phyloP scores from a whole-genome alignment of 352 stramenopile genomes.

The Phytophthora niederhauseri region DNA sequence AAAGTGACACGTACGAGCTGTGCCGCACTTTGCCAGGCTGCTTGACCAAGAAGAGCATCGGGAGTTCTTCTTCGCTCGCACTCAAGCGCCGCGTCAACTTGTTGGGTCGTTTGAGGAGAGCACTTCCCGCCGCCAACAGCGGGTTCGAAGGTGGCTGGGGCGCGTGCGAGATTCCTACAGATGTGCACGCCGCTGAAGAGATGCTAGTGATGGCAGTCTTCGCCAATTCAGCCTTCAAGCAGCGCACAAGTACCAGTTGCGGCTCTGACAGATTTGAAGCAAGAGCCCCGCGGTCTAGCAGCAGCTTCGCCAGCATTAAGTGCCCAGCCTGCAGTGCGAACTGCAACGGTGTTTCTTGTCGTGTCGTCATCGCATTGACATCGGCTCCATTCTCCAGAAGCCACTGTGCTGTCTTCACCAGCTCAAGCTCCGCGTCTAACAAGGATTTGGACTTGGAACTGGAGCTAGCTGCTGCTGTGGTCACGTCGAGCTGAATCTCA shows the following conservation, averaged over 20 bases:
- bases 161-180: conserved; percentile 13
- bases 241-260: conserved; percentile 53
- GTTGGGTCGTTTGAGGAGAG: conserved; percentile 31
- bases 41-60: conserved; percentile 74
- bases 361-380: conserved; percentile 55
- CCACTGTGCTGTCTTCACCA: conserved; percentile 73
- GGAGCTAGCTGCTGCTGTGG: conserved; percentile 13
- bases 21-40: conserved; percentile 72
- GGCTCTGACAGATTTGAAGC: conserved; percentile 45
- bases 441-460: conserved; percentile 38
- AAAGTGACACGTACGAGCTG: conserved; percentile 85
- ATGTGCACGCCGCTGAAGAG: conserved; percentile 35
- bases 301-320: conserved; percentile 55
- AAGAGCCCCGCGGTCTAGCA: conserved; percentile 59
- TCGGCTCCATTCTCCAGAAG: conserved; percentile 78
- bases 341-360: conserved; percentile 62
- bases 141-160: conserved; percentile 12
- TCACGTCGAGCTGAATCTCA: conserved; percentile 27
- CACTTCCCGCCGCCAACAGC: conserved; percentile 21
- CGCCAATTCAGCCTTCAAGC: conserved; percentile 55
- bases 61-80: conserved; percentile 39
- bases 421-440: conserved; percentile 53
- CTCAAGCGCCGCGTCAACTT: conserved; percentile 24
- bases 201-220: conserved; percentile 72
- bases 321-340: conserved; percentile 57